These are phyloP conservation scores for Sarocladium brachiariae DNA, from an alignment of 2,329 filamentous ascomycete genomes.

Conservation along the genomic window DNA sequence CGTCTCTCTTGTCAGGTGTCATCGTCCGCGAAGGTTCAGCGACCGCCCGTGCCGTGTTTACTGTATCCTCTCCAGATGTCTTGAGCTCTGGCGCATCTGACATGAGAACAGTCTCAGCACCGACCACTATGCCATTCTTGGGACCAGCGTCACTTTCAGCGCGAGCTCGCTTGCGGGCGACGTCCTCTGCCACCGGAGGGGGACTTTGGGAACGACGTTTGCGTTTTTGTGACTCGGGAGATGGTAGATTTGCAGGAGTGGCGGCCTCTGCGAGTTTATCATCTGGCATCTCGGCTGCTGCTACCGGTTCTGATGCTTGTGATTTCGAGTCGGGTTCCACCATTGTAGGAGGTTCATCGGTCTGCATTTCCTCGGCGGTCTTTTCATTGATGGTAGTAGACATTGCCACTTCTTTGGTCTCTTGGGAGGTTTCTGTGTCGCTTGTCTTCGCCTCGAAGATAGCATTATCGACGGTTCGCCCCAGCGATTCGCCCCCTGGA, in stretches of 20 bases:
- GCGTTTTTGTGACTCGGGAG: constrained; percentile 50
- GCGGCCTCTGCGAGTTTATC: no score
- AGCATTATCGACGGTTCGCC: neutral
- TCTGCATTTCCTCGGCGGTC: neutral
- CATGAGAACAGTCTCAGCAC: neutral
- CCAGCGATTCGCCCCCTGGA: neutral
- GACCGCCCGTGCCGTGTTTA: neutral
- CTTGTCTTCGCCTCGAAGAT: neutral
- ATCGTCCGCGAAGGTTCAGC: constrained; percentile 46
- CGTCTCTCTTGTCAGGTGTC: constrained; percentile 44
- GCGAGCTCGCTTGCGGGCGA: constrained; percentile 49
- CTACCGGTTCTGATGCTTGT: neutral
- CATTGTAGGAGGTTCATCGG: neutral
- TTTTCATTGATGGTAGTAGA: neutral
- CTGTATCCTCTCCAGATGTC: neutral
- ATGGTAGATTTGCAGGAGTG: constrained; percentile 23
- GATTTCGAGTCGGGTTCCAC: neutral
- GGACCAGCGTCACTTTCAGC: constrained; percentile 19
- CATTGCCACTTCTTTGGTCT: neutral
- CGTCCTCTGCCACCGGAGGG: constrained; percentile 44
- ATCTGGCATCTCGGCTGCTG: no score
- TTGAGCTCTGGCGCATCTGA: neutral
- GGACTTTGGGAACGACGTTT: constrained; percentile 62
- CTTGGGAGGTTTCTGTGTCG: neutral
- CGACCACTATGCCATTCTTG: constrained; percentile 1